A percentile compares a stretch with the other conserved stretches of the same genome.
phyloP scores from a whole-genome alignment of 768 basidiomycete genomes.

The Suillus hirtellus region DNA sequence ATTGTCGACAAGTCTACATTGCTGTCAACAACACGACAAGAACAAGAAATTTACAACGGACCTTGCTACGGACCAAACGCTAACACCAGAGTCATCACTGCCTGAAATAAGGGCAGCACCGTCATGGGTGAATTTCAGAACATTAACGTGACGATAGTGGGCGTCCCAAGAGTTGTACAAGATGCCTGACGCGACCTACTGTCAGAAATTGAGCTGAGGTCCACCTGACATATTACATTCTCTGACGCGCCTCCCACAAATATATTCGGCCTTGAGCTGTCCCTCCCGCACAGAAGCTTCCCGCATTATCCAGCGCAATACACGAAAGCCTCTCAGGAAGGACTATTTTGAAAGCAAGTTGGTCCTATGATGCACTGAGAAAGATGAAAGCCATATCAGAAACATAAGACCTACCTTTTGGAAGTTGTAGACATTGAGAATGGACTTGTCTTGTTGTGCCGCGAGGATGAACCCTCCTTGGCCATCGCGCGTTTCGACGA shows the following conservation, averaged over 20 bases:
- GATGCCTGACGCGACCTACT: constrained; percentile 89
- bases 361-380: constrained; percentile 61
- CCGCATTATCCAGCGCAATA: constrained; percentile 70
- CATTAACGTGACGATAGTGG: constrained; percentile 88
- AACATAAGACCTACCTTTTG: constrained; percentile 67
- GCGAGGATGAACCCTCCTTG: constrained; percentile 85
- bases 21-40: constrained; percentile 15
- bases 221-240: constrained; percentile 3
- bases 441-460: constrained; percentile 84
- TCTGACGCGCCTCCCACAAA: constrained; percentile 85
- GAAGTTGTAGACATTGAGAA: constrained; percentile 89
- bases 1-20: constrained; percentile 69
- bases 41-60: constrained; percentile 37
- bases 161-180: constrained; percentile 92
- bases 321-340: constrained; percentile 89
- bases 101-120: constrained; percentile 79
- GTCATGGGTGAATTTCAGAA: constrained; percentile 81
- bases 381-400: background rate
- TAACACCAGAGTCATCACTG: constrained; percentile 87
- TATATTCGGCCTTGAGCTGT: constrained; percentile 88
- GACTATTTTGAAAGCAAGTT: constrained; percentile 81
- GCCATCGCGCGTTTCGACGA: constrained; percentile 65
- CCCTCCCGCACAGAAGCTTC: constrained; percentile 83
- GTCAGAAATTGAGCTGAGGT: constrained; percentile 16
- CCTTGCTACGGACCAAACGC: constrained; percentile 90